Evolutionary conservation across 2,329 filamentous ascomycete genomes (phyloP).

Genomic region (Macrophomina phaseolina): DNA sequence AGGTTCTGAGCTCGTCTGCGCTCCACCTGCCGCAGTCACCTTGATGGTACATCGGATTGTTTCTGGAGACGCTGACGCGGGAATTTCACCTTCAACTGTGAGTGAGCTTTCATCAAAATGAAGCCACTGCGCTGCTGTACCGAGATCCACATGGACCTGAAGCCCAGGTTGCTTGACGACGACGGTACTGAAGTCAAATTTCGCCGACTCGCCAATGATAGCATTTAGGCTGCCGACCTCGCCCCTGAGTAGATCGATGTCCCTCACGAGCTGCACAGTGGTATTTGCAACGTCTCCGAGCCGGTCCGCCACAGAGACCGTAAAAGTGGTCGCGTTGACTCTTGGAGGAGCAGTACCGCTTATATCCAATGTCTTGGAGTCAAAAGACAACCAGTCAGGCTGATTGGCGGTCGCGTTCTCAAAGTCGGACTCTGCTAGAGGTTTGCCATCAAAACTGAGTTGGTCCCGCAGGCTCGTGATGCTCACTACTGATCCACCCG

Average conservation of each 20-base stretch:
- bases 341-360: constrained; percentile 68
- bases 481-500: constrained; percentile 39
- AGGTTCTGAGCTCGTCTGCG: constrained; percentile 46
- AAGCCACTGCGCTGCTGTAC: constrained; percentile 54
- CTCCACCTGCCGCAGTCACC: constrained; percentile 39
- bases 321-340: constrained; percentile 66
- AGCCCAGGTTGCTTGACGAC: constrained; percentile 28
- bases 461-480: constrained; percentile 40
- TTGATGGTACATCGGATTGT: constrained; percentile 52
- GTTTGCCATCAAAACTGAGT: constrained; percentile 44
- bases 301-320: constrained; percentile 64
- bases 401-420: constrained; percentile 58
- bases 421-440: constrained; percentile 58
- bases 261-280: constrained; percentile 56
- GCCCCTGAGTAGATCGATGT: constrained; percentile 50
- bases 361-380: constrained; percentile 66
- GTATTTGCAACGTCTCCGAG: constrained; percentile 65
- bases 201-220: constrained; percentile 49
- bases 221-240: constrained; percentile 54
- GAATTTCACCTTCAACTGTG: constrained; percentile 57
- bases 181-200: constrained; percentile 49
- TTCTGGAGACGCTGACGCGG: constrained; percentile 45
- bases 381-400: constrained; percentile 73
- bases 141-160: constrained; percentile 51
- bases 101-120: constrained; percentile 53